Base-by-base conservation (phyloP, 2,329 filamentous ascomycete genomes). In the Fusarium dlaminii region DNA sequence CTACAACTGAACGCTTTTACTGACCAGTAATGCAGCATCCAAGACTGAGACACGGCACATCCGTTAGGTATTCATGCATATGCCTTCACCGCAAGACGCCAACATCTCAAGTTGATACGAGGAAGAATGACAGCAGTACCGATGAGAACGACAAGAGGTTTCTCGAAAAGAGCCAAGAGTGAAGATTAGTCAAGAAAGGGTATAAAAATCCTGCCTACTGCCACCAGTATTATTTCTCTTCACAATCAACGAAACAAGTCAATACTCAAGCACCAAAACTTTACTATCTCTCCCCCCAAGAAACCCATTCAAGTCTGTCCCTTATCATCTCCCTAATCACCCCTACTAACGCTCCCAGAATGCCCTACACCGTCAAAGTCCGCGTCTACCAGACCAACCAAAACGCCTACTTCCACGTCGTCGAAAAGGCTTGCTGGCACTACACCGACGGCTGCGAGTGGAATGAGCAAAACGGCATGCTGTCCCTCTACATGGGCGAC, bases 301-400 rank as follows among this genome's bases (percentile, higher is more conserved):
- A 51, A 7, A 12, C 18, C 11, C 13, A 12, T 2, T 1, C 58
- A 68, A 70, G 70, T 72, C 24, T 1, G 65, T 58, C 17, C 1
- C 15, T 12, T 24, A 5, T 17, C 12, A 14, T 2, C 22, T n/a
- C 18, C 15, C 12, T 0, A 9, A 7, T 30, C 0, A 6, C 46
- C 11, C 3, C 4, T 0, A 4, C 29, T 70, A 24, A 75, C 37
- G 20, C 2, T 9, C 8, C 2, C n/a, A 75, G 73, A 57, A 75
- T 75, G 70, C 56, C 54, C 22, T 75, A 75, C 64, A 65, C 49
- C 15, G 67, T 75, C 62, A 75, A 76, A 46, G 70, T 76, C 59
- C 74, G 74, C 18, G 64, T 75, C 52, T 75, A 67, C 45, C 74
- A 75, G 22, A 74, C 62, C 61, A 76, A 67, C 42, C 51, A 57